These are phyloP conservation scores for Talaromyces sp. DNA, from an alignment of 2,329 filamentous ascomycete species.

Conservation along the genomic window DNA sequence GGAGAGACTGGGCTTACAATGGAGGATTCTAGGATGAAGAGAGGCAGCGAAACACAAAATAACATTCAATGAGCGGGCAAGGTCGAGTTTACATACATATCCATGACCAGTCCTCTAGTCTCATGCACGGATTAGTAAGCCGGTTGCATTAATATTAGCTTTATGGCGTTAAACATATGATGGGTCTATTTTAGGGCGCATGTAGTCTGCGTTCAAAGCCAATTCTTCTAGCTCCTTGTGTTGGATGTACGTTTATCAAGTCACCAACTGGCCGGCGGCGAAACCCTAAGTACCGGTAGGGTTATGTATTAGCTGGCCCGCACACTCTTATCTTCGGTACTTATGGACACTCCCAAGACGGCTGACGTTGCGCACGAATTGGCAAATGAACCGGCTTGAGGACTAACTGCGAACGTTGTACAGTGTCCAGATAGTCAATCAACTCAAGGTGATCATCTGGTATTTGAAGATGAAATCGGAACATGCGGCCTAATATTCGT, in stretches of 20 bases:
- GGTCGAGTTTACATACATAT: not conserved
- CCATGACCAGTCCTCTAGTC: not conserved
- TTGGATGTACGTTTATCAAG: not conserved
- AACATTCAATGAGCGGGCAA: not conserved
- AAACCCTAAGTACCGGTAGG: not conserved
- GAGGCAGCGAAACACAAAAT: not conserved
- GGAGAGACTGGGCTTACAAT: not conserved
- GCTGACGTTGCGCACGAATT: not conserved
- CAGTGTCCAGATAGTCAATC: not conserved
- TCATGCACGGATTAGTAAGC: conserved; percentile 1
- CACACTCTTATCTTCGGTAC: too few relatives aligned
- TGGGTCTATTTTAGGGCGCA: not conserved
- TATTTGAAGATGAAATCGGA: not conserved
- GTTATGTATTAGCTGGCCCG: not conserved
- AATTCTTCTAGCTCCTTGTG: not conserved
- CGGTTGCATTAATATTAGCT: not conserved
- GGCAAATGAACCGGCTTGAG: too few relatives aligned
- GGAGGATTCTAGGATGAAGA: not conserved
- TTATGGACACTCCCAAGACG: too few relatives aligned
- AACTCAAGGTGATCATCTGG: not conserved
- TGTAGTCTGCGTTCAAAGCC: not conserved
- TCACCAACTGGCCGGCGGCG: not conserved
- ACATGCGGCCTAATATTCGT: not conserved
- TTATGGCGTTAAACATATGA: not conserved
- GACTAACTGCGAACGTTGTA: not conserved